Evolutionary conservation across 495 filamentous ascomycete genomes (phyloP).

Genomic region (Neurospora sp.): DNA sequence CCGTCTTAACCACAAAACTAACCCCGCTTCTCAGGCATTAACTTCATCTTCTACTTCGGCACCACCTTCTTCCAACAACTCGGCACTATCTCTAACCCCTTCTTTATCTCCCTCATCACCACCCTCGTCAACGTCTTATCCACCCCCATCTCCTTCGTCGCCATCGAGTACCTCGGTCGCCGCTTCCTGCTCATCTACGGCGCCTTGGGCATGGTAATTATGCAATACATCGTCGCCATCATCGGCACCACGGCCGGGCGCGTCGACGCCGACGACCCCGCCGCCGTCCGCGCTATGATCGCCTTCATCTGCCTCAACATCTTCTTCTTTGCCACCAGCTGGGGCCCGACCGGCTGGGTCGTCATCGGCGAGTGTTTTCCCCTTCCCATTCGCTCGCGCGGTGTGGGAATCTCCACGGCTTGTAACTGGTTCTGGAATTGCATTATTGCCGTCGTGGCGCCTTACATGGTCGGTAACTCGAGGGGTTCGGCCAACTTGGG

Average conservation of each 20-base stretch:
- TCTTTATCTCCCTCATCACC: conserved; percentile 69
- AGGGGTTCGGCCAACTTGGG: conserved; percentile 58
- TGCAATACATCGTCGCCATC: conserved; percentile 74
- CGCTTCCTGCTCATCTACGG: conserved; percentile 68
- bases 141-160: conserved; percentile 70
- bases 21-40: conserved; percentile 47
- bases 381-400: conserved; percentile 69
- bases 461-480: conserved; percentile 59
- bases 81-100: conserved; percentile 60
- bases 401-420: conserved; percentile 69
- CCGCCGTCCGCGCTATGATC: conserved; percentile 52
- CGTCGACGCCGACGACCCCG: conserved; percentile 39
- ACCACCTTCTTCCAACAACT: conserved; percentile 69
- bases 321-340: conserved; percentile 68
- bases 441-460: conserved; percentile 60
- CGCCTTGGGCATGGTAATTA: conserved; percentile 65
- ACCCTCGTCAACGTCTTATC: conserved; percentile 78
- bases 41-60: conserved; percentile 87
- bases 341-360: conserved; percentile 73
- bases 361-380: conserved; percentile 81
- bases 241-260: conserved; percentile 49
- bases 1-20: conserved; percentile 1
- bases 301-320: conserved; percentile 78
- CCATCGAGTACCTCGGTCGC: conserved; percentile 71
- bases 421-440: conserved; percentile 87